phyloP scores from a whole-genome alignment of 768 basidiomycete genomes.

The Gelatoporia subvermispora region DNA sequence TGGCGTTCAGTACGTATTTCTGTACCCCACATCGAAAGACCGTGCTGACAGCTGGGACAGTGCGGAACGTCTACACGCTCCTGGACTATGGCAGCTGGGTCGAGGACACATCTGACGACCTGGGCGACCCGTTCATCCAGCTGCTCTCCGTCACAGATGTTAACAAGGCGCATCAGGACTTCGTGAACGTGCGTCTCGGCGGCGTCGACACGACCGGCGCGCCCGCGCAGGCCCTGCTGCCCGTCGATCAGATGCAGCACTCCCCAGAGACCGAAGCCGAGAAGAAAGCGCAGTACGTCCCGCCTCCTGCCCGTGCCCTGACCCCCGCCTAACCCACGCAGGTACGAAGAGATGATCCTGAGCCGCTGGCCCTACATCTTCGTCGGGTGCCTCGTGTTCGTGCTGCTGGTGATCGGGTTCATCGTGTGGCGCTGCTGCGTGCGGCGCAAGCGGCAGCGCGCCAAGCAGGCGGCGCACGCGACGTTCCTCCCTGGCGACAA shows the following conservation, averaged over 20 bases:
- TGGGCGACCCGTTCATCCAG: constrained; percentile 63
- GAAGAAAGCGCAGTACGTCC: constrained; percentile 23
- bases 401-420: constrained; percentile 20
- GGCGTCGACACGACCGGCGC: constrained; percentile 55
- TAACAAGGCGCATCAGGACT: constrained; percentile 54
- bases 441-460: constrained; percentile 12
- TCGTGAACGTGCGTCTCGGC: constrained; percentile 54
- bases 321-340: background rate
- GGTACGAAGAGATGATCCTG: constrained; percentile 26
- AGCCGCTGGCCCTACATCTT: constrained; percentile 28
- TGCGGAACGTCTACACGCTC: constrained; percentile 71
- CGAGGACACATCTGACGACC: constrained; percentile 37
- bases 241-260: constrained; percentile 49
- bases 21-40: background rate
- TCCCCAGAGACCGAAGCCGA: constrained; percentile 41
- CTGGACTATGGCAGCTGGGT: constrained; percentile 72
- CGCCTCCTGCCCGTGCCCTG: background rate
- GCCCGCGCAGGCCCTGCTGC: constrained; percentile 54
- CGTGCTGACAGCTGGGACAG: constrained; percentile 31
- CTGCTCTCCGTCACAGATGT: constrained; percentile 55
- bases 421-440: constrained; percentile 28
- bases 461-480: constrained; percentile 3
- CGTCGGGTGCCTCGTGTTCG: constrained; percentile 26
- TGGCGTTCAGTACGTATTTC: constrained; percentile 61
- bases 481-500: constrained; percentile 7